Conservation (phyloP, 2,329 filamentous ascomycete genomes). For the Cordyceps farinosa region DNA sequence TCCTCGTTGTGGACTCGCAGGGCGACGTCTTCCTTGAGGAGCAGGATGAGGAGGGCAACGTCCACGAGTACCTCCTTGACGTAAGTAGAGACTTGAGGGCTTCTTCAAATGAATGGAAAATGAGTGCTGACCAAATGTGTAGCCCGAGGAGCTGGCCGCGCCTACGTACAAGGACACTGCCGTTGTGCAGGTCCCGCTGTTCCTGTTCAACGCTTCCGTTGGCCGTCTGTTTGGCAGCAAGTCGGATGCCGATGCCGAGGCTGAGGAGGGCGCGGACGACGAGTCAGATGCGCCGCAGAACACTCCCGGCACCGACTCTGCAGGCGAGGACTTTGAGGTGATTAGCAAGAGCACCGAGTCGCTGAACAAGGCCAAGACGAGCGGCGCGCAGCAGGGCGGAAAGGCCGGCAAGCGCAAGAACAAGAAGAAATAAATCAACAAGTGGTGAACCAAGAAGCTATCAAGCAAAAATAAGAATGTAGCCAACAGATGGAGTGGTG, state of each 20-base stretch:
- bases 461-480: background rate
- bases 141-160: conserved; percentile 74
- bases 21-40: conserved; percentile 96
- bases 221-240: conserved; percentile 46
- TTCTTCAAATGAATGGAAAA: background rate
- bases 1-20: conserved; percentile 84
- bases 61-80: conserved; percentile 82
- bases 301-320: conserved; percentile 55
- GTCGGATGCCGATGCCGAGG: conserved; percentile 32
- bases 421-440: conserved; percentile 48
- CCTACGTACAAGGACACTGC: conserved; percentile 81
- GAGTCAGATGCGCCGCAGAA: conserved; percentile 49
- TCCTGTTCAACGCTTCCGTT: conserved; percentile 58
- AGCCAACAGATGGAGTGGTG: too few species aligned
- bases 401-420: conserved; percentile 49
- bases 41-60: conserved; percentile 78
- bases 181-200: conserved; percentile 73
- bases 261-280: conserved; percentile 40
- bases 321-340: conserved; percentile 59
- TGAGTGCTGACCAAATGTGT: conserved; percentile 23
- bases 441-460: background rate
- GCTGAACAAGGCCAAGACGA: conserved; percentile 49
- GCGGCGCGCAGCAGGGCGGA: conserved; percentile 41
- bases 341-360: conserved; percentile 59
- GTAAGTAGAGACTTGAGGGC: conserved; percentile 48